phyloP scores from a whole-genome alignment of 2,329 filamentous ascomycete genomes.

The Alternaria hordeiaustralica region DNA sequence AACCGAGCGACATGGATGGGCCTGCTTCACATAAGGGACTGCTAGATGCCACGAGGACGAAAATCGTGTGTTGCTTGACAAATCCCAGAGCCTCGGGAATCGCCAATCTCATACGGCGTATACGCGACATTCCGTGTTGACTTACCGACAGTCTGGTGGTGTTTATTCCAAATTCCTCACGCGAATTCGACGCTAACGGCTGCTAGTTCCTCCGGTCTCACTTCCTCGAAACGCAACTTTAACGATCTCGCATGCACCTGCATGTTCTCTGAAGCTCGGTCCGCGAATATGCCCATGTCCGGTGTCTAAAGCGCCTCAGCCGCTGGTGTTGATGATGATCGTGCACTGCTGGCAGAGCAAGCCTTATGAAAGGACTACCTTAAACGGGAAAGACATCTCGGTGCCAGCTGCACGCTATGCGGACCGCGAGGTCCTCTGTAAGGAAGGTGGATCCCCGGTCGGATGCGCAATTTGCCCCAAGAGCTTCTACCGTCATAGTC shows the following conservation, averaged over 20 bases:
- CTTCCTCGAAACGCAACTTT: conserved; percentile 22
- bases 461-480: not conserved
- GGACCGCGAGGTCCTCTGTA: not conserved
- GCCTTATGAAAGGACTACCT: not conserved
- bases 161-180: conserved; percentile 39
- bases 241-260: conserved; percentile 14
- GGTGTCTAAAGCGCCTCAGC: not conserved
- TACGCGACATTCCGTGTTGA: conserved; percentile 4
- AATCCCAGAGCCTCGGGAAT: conserved; percentile 14
- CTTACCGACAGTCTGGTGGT: conserved; percentile 19
- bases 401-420: not conserved
- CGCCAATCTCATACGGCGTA: conserved; percentile 2
- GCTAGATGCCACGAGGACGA: not conserved
- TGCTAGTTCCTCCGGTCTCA: conserved; percentile 10
- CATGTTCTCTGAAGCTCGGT: conserved; percentile 5
- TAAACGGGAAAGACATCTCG: not conserved
- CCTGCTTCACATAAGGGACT: conserved; percentile 4
- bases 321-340: not conserved
- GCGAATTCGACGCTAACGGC: conserved; percentile 26
- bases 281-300: not conserved
- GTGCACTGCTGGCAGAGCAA: not conserved
- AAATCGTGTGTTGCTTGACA: conserved; percentile 22
- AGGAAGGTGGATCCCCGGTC: not conserved
- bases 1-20: not conserved
- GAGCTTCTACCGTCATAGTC: not conserved